Evolutionary conservation across 108 stramenopile genomes (phyloP).

Genomic region (Asterionellopsis glacialis): DNA sequence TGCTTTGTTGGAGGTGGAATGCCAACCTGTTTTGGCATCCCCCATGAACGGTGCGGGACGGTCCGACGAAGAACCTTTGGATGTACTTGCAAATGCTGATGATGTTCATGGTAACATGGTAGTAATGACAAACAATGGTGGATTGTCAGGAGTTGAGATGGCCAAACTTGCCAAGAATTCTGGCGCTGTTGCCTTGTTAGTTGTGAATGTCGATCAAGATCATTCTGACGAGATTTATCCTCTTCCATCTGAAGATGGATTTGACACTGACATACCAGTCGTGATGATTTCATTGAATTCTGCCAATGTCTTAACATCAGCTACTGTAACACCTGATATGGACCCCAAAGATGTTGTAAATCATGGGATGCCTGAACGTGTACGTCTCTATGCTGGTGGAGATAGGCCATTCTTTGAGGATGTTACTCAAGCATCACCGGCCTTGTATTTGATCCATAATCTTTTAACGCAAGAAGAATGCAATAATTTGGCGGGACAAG

Average conservation of each 20-base stretch:
- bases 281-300: constrained; percentile 84
- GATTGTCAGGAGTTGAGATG: constrained; percentile 64
- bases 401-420: constrained; percentile 93
- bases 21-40: constrained; percentile 62
- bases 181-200: constrained; percentile 81
- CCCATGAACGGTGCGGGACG: constrained; percentile 62
- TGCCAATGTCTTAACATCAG: constrained; percentile 80
- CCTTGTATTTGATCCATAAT: constrained; percentile 88
- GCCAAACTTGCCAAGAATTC: constrained; percentile 72
- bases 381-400: constrained; percentile 82
- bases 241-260: constrained; percentile 40
- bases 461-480: constrained; percentile 68
- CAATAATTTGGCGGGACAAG: constrained; percentile 45
- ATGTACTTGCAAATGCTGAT: constrained; percentile 58
- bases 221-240: constrained; percentile 81
- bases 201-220: constrained; percentile 78
- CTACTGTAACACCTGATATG: constrained; percentile 52
- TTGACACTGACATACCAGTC: constrained; percentile 84
- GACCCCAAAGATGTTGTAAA: constrained; percentile 42
- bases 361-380: constrained; percentile 44
- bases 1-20: constrained; percentile 85
- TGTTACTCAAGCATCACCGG: constrained; percentile 48
- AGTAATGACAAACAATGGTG: constrained; percentile 76
- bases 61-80: constrained; percentile 3
- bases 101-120: constrained; percentile 80